Conservation (phyloP, 164 flowering plant genomes). For the Magnolia sinica region DNA sequence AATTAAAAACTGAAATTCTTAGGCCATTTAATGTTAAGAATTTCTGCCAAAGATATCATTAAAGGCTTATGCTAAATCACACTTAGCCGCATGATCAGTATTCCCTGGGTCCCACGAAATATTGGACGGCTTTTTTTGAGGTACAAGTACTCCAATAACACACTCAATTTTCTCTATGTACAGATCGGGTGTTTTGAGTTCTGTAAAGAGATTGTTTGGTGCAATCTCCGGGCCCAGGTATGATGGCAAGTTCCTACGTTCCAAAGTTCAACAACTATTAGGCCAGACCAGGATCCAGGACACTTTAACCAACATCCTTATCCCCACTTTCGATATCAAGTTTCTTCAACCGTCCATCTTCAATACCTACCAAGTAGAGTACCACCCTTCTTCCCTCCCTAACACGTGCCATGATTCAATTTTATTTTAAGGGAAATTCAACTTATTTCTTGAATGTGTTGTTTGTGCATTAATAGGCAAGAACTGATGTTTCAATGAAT, state of each 20-base stretch:
- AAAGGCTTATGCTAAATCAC: no score
- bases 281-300: slow-evolving; percentile 15
- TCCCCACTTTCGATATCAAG: slow-evolving; percentile 23
- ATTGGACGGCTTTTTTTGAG: neutral
- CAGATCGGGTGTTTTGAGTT: slow-evolving; percentile 1
- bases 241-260: slow-evolving; percentile 17
- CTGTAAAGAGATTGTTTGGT: neutral
- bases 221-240: slow-evolving; percentile 19
- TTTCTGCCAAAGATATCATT: no score
- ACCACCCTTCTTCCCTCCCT: neutral
- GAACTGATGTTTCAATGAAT: slow-evolving; percentile 14
- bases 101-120: neutral
- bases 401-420: no score
- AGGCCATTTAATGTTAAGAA: no score
- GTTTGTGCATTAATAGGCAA: slow-evolving; percentile 15
- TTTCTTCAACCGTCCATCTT: slow-evolving; percentile 31
- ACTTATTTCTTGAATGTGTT: neutral
- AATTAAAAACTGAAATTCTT: neutral
- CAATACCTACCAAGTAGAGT: slow-evolving; percentile 20
- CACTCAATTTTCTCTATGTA: neutral
- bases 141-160: neutral
- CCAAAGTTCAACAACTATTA: neutral
- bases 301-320: slow-evolving; percentile 20
- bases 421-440: neutral
- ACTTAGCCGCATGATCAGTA: neutral